phyloP scores from a whole-genome alignment of 2,329 filamentous ascomycete species.

The Fusarium sambucinum region DNA sequence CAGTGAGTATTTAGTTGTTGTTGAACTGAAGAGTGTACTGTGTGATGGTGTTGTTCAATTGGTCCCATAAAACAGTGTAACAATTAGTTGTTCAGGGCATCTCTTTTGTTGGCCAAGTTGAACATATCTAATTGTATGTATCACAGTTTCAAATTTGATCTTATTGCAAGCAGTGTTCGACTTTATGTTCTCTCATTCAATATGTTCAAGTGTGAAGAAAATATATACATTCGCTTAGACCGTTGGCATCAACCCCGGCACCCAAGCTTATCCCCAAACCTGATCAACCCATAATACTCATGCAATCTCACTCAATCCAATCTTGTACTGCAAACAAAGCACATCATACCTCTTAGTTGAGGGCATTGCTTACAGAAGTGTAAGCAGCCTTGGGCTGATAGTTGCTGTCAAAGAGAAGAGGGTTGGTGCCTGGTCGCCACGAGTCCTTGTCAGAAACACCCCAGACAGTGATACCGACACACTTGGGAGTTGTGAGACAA shows the following conservation, averaged over 20 bases:
- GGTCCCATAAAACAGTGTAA: too few species aligned
- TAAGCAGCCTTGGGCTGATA: constrained; percentile 66
- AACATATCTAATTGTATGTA: too few species aligned
- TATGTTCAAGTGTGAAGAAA: constrained; percentile 7
- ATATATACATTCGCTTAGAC: constrained; percentile 7
- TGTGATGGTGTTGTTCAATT: too few species aligned
- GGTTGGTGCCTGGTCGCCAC: constrained; percentile 53
- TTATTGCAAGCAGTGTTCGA: neutral
- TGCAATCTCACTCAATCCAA: neutral
- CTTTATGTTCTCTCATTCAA: neutral
- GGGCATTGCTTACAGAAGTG: constrained; percentile 50
- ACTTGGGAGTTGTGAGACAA: constrained; percentile 69
- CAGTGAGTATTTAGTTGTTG: too few species aligned
- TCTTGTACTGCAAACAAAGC: too few species aligned
- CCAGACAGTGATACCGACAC: constrained; percentile 76
- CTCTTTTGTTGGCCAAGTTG: too few species aligned
- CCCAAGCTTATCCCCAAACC: neutral
- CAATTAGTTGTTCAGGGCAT: too few species aligned
- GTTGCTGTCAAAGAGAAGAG: constrained; percentile 66
- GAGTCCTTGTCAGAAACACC: constrained; percentile 59
- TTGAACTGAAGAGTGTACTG: too few species aligned
- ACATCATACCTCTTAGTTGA: neutral
- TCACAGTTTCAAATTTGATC: too few species aligned
- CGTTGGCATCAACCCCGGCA: neutral
- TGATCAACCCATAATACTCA: neutral